Conservation (phyloP, 1,284 basidiomycete species). For the Marasmius oreades region DNA sequence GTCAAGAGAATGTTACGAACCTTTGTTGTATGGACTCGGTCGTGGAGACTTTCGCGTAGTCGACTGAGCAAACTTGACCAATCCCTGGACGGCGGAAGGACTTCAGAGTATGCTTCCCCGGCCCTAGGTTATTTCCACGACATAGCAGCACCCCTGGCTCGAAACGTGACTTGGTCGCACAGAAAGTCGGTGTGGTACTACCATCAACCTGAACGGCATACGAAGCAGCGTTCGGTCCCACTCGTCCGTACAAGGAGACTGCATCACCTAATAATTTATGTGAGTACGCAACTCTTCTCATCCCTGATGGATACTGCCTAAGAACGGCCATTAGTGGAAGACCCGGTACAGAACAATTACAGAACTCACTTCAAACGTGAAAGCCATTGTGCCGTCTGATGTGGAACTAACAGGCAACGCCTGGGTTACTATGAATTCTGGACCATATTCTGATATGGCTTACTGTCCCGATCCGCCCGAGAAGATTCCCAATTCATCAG, state of each 20-base stretch:
- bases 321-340: neutral
- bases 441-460: slow-evolving; percentile 12
- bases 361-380: slow-evolving; percentile 16
- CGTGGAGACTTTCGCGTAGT: slow-evolving; percentile 35
- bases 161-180: slow-evolving; percentile 28
- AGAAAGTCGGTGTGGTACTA: slow-evolving; percentile 22
- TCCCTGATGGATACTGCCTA: slow-evolving; percentile 11
- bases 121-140: slow-evolving; percentile 29
- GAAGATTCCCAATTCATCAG: slow-evolving; percentile 19
- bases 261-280: slow-evolving; percentile 27
- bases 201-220: slow-evolving; percentile 35
- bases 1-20: too few relatives aligned
- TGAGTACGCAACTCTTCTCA: neutral
- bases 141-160: slow-evolving; percentile 34
- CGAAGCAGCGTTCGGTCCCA: slow-evolving; percentile 31
- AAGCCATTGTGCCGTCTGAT: slow-evolving; percentile 18
- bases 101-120: slow-evolving; percentile 28
- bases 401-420: slow-evolving; percentile 1
- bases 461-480: slow-evolving; percentile 34
- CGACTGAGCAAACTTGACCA: slow-evolving; percentile 29
- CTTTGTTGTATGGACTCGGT: slow-evolving; percentile 15
- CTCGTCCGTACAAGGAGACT: slow-evolving; percentile 36
- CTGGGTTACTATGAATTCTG: too few relatives aligned
- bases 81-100: slow-evolving; percentile 22
- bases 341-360: neutral